Conservation (phyloP, 129 eudicot genomes). For the Helianthus tuberosus region DNA sequence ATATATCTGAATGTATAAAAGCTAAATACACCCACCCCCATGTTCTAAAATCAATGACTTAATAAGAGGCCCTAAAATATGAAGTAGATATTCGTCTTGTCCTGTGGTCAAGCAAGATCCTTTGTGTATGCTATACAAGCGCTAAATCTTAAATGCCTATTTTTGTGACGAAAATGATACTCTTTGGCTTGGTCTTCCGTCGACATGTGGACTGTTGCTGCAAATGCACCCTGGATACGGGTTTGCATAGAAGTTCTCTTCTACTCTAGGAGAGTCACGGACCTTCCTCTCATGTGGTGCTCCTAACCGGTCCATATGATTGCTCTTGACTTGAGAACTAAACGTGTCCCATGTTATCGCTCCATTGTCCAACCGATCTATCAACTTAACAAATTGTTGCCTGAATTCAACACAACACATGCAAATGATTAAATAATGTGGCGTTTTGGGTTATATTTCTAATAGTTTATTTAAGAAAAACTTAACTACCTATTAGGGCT, state of each 20-base stretch:
- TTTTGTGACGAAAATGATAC: background rate
- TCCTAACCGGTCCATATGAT: conserved; percentile 66
- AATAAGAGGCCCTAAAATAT: background rate
- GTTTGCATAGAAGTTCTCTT: conserved; percentile 91
- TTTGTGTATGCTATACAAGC: background rate
- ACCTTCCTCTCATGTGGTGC: conserved; percentile 56
- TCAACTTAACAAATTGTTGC: conserved; percentile 56
- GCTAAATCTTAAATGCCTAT: background rate
- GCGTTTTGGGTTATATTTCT: background rate
- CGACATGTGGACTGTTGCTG: background rate
- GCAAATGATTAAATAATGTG: background rate
- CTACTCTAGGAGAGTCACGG: conserved; percentile 63
- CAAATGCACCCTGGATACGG: conserved; percentile 88
- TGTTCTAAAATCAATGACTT: background rate
- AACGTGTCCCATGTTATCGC: conserved; percentile 67
- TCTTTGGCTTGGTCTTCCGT: background rate
- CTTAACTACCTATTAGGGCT: conserved; percentile 54
- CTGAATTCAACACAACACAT: conserved; percentile 27
- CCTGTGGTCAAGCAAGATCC: background rate
- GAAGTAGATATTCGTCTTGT: background rate
- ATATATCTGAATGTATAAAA: too few relatives aligned
- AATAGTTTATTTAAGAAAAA: background rate
- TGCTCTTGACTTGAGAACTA: conserved; percentile 48
- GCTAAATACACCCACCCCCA: background rate
- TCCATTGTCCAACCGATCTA: conserved; percentile 72